Evolutionary conservation across 371 early-diverging fungal species (phyloP).

Genomic region (Funneliformis caledonium): DNA sequence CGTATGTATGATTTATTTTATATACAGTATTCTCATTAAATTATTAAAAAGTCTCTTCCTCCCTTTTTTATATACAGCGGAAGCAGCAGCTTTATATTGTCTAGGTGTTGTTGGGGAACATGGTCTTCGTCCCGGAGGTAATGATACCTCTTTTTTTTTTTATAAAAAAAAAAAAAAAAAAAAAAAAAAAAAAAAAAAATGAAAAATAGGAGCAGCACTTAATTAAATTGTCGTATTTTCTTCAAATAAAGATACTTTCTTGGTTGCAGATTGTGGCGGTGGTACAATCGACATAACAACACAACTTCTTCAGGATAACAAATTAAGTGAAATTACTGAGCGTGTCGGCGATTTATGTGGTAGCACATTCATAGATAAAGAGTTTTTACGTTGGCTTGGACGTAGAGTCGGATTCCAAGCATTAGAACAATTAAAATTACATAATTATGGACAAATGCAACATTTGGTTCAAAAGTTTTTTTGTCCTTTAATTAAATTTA

Average conservation of each 20-base stretch:
- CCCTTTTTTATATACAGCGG: not conserved
- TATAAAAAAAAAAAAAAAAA: not conserved
- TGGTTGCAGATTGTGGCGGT: constrained; percentile 26
- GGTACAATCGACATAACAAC: constrained; percentile 16
- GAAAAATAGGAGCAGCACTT: not conserved
- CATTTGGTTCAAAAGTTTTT: constrained; percentile 31
- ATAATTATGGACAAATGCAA: constrained; percentile 21
- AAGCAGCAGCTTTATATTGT: constrained; percentile 30
- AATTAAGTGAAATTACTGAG: not conserved
- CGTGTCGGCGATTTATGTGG: constrained; percentile 23
- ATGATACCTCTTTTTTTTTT: not conserved
- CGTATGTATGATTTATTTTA: constrained; percentile 13
- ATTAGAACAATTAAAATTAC: constrained; percentile 1
- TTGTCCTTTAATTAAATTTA: constrained; percentile 13
- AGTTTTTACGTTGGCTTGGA: constrained; percentile 14
- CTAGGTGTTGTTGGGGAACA: constrained; percentile 9
- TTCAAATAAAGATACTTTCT: not conserved
- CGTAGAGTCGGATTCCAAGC: not conserved
- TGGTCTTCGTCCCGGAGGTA: not conserved
- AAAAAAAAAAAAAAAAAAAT: not conserved
- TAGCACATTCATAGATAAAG: constrained; percentile 14
- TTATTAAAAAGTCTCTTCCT: not conserved
- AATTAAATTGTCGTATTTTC: not conserved
- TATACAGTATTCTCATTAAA: not conserved
- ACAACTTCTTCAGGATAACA: not conserved